phyloP scores from a whole-genome alignment of 352 stramenopile species.

The Globisporangium nunn region DNA sequence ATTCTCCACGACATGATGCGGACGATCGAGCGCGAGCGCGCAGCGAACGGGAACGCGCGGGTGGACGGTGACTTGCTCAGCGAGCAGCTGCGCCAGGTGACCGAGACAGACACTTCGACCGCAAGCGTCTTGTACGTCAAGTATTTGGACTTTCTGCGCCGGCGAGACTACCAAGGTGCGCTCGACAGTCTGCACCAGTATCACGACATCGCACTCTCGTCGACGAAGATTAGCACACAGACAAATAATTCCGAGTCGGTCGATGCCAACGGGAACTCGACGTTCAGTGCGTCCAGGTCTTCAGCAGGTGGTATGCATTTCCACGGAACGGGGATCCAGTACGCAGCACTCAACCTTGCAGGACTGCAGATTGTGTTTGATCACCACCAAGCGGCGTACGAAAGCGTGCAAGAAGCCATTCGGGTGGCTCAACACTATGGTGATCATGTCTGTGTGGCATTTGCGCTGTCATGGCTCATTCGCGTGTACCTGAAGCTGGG shows the following conservation, averaged over 20 bases:
- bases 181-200: conserved; percentile 91
- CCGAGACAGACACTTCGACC: conserved; percentile 16
- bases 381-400: conserved; percentile 59
- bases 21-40: conserved; percentile 13
- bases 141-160: conserved; percentile 80
- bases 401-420: conserved; percentile 90
- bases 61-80: conserved; percentile 3
- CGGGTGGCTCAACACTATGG: conserved; percentile 89
- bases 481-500: conserved; percentile 57
- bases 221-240: conserved; percentile 6
- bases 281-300: conserved; percentile 3
- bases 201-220: conserved; percentile 87
- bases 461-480: conserved; percentile 87
- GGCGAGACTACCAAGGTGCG: conserved; percentile 79
- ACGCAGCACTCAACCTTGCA: conserved; percentile 87
- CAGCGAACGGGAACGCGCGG: conserved; percentile 3
- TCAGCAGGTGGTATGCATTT: conserved; percentile 29
- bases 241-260: not conserved
- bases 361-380: conserved; percentile 85
- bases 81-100: not conserved
- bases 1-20: conserved; percentile 42
- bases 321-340: conserved; percentile 75
- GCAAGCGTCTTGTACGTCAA: conserved; percentile 73
- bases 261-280: not conserved
- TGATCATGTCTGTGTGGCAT: conserved; percentile 89